phyloP scores from a whole-genome alignment of 768 basidiomycete species.

The Leccinellum luteum region DNA sequence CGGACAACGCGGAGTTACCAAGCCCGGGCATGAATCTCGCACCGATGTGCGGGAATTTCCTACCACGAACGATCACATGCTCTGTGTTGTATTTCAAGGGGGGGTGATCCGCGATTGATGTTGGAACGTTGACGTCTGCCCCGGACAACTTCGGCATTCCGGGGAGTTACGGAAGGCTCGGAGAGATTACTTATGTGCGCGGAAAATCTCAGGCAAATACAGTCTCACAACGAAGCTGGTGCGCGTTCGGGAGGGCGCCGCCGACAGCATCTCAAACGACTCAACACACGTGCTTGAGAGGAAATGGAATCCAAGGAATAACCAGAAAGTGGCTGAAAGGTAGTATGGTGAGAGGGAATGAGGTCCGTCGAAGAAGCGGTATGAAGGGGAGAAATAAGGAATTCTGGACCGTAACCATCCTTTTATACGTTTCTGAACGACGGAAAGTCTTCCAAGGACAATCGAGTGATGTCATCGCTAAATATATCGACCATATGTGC shows the following conservation, averaged over 20 bases:
- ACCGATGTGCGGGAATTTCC: not conserved
- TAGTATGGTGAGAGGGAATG: not conserved
- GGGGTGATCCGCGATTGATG: not conserved
- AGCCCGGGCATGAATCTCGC: not conserved
- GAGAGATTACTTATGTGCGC: not conserved
- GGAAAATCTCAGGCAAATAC: not conserved
- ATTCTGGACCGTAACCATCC: not conserved
- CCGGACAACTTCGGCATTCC: not conserved
- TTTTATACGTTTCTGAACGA: not conserved
- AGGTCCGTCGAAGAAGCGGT: not conserved
- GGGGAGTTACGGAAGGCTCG: not conserved
- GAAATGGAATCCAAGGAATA: not conserved
- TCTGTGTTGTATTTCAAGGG: not conserved
- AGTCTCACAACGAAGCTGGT: not conserved
- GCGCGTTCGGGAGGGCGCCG: not conserved
- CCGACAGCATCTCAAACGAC: not conserved
- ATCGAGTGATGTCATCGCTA: slow-evolving; percentile 2
- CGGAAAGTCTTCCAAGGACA: not conserved
- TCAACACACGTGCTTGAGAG: not conserved
- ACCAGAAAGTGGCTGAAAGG: no score
- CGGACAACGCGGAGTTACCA: not conserved
- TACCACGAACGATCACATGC: not conserved
- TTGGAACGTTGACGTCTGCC: not conserved
- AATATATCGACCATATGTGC: not conserved
- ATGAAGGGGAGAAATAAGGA: not conserved